Percentiles rank a stretch among this genome's conserved stretches.
These are phyloP conservation scores for Gaillardinia entomophila DNA, from an alignment of 805 yeast genomes.

Conservation along the genomic window DNA sequence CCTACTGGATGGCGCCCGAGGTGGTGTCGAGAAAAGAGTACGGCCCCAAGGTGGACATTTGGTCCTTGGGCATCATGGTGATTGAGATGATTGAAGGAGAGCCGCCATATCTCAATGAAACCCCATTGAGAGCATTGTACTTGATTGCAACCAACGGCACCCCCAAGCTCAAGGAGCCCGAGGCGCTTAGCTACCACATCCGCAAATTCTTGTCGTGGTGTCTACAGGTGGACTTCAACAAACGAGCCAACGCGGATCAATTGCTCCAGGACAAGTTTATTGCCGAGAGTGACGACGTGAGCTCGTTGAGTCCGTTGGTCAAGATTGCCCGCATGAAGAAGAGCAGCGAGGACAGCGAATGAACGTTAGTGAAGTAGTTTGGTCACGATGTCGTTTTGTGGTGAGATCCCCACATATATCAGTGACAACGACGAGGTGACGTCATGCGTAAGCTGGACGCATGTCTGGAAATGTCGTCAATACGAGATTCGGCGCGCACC, in stretches of 20 bases:
- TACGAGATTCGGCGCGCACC: too few relatives aligned
- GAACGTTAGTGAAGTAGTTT: too few relatives aligned
- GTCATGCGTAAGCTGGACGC: too few relatives aligned
- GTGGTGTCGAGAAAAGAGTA: conserved; percentile 92
- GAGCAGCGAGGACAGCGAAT: conserved; percentile 26
- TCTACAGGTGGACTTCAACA: conserved; percentile 76
- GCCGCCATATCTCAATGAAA: conserved; percentile 95
- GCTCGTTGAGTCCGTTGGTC: conserved; percentile 66
- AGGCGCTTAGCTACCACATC: conserved; percentile 60
- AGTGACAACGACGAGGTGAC: too few relatives aligned
- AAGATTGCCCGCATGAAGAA: conserved; percentile 69
- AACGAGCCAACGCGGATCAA: conserved; percentile 73
- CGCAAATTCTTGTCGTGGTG: conserved; percentile 70
- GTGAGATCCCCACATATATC: too few relatives aligned
- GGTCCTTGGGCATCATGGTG: conserved; percentile 97
- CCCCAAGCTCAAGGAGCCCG: conserved; percentile 88
- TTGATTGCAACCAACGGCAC: conserved; percentile 96
- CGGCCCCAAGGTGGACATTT: conserved; percentile 94
- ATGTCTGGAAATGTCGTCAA: too few relatives aligned
- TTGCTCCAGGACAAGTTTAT: conserved; percentile 65
- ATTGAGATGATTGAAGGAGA: conserved; percentile 99
- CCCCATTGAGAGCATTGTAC: conserved; percentile 89
- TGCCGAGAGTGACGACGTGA: conserved; percentile 53
- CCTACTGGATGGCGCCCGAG: conserved; percentile 99
- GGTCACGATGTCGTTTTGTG: too few relatives aligned